Percentiles rank a stretch among this genome's conserved stretches.
phyloP scores from a whole-genome alignment of 179 eudicot species.

The Nepenthes alata region DNA sequence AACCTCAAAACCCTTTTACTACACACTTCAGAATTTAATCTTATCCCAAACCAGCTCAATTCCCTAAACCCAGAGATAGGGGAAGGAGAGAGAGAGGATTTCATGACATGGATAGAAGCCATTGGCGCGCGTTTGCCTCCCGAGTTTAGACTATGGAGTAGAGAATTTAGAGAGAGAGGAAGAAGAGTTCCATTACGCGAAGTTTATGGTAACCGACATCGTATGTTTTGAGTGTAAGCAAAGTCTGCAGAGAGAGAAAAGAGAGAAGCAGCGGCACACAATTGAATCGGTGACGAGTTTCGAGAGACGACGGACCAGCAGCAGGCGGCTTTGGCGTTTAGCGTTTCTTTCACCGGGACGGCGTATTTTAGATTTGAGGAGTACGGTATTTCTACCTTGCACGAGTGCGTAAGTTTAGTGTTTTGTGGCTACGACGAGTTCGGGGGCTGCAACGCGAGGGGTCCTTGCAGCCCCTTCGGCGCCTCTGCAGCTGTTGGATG shows the following conservation, averaged over 20 bases:
- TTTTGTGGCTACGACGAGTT: too few relatives aligned
- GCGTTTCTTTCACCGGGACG: too few relatives aligned
- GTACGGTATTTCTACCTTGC: too few relatives aligned
- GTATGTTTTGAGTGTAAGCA: neutral
- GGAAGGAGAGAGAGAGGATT: conserved; percentile 24
- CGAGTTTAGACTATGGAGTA: too few relatives aligned
- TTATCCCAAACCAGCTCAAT: conserved; percentile 12
- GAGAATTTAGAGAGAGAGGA: neutral
- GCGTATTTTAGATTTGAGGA: too few relatives aligned
- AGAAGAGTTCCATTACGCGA: conserved; percentile 15
- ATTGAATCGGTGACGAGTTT: neutral
- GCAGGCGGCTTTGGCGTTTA: neutral
- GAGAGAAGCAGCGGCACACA: neutral
- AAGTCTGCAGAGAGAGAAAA: neutral
- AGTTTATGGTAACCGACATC: neutral
- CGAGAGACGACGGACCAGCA: neutral
- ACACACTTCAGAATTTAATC: conserved; percentile 13
- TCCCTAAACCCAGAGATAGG: conserved; percentile 19
- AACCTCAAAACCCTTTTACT: conserved; percentile 18
- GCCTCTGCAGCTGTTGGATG: too few relatives aligned
- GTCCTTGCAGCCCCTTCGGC: too few relatives aligned
- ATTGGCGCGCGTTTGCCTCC: conserved; percentile 11
- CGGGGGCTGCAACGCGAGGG: too few relatives aligned
- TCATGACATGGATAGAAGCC: conserved; percentile 50
- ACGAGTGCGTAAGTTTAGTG: too few relatives aligned